Conservation (phyloP, 805 yeast genomes). For the Grigorovia jiainica region DNA sequence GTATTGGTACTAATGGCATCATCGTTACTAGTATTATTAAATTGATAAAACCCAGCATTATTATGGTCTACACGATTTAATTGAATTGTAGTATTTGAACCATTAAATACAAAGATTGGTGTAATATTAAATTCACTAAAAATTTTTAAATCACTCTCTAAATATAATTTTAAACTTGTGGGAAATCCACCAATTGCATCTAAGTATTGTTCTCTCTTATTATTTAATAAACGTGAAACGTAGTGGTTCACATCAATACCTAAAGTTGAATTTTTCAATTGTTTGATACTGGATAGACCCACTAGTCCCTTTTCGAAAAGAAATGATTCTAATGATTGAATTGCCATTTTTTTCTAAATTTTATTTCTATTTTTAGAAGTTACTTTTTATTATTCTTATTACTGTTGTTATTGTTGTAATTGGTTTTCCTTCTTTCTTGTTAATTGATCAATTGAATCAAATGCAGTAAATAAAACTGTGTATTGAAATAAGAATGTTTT, state of each 20-base stretch:
- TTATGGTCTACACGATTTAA: conserved; percentile 23
- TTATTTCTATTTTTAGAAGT: too few species aligned
- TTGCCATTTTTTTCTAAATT: conserved; percentile 32
- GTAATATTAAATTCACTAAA: conserved; percentile 54
- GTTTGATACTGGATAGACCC: conserved; percentile 50
- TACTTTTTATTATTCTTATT: too few species aligned
- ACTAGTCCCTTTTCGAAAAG: conserved; percentile 60
- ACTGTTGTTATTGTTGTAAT: too few species aligned
- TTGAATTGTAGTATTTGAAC: conserved; percentile 38
- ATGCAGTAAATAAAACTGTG: too few species aligned
- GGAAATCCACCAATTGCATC: conserved; percentile 83
- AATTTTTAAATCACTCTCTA: conserved; percentile 53
- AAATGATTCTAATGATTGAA: conserved; percentile 56
- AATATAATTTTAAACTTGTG: conserved; percentile 41
- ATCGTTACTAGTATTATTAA: background rate
- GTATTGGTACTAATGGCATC: background rate
- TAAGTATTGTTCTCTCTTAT: conserved; percentile 56
- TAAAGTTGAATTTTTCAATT: conserved; percentile 54
- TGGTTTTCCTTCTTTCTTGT: too few species aligned
- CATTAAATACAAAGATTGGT: conserved; percentile 76
- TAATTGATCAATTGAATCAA: too few species aligned
- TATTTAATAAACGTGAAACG: conserved; percentile 48
- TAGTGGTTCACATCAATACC: conserved; percentile 85
- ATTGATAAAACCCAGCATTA: conserved; percentile 18
- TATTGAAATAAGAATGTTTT: too few species aligned